phyloP scores from a whole-genome alignment of 164 flowering plant species.

The grape (Vitis vinifera) region DNA sequence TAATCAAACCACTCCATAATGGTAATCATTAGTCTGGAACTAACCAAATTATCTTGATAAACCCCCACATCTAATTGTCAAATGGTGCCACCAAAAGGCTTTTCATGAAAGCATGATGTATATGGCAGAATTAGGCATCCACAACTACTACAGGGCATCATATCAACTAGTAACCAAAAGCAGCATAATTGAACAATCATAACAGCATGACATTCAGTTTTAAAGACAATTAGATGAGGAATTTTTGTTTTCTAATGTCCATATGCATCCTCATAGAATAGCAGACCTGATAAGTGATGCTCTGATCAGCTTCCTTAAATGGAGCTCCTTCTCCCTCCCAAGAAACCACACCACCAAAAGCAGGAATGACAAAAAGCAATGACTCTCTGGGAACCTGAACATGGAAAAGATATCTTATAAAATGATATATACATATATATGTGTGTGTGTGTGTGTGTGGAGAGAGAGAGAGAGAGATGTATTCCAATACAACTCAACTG shows the following conservation, averaged over 20 bases:
- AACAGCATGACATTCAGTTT: neutral
- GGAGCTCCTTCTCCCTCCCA: slow-evolving; percentile 98
- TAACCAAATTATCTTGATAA: too few species aligned
- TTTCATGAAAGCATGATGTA: too few species aligned
- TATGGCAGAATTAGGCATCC: too few species aligned
- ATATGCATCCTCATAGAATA: neutral
- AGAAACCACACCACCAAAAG: slow-evolving; percentile 91
- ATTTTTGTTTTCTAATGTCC: neutral
- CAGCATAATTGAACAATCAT: neutral
- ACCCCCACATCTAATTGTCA: too few species aligned
- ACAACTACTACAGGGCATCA: neutral
- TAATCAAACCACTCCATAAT: too few species aligned
- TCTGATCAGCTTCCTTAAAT: slow-evolving; percentile 63
- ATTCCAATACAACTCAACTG: neutral
- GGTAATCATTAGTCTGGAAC: too few species aligned
- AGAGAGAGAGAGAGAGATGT: neutral
- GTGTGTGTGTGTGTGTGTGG: too few species aligned
- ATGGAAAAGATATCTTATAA: neutral
- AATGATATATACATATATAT: too few species aligned
- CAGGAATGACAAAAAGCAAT: slow-evolving; percentile 82
- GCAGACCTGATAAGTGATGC: slow-evolving; percentile 84
- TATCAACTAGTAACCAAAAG: neutral
- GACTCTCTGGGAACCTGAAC: slow-evolving; percentile 85
- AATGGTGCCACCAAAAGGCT: too few species aligned
- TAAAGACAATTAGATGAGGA: neutral